Evolutionary conservation across 768 basidiomycete genomes (phyloP).

Genomic region (Podaxis sp.): DNA sequence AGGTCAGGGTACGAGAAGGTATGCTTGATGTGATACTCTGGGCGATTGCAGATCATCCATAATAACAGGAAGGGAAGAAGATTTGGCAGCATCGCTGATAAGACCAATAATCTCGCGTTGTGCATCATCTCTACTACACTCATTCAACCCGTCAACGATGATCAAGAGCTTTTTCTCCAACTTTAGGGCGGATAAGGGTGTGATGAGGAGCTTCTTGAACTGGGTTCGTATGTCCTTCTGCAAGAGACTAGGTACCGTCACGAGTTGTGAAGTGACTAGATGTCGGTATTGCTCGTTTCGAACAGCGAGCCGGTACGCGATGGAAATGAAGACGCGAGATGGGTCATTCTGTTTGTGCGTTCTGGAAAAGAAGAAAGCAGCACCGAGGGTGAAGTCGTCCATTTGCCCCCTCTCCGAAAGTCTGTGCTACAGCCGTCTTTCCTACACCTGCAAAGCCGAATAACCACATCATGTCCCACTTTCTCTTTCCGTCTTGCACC

Average conservation of each 20-base stretch:
- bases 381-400: background rate
- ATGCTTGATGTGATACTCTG: slow-evolving; percentile 10
- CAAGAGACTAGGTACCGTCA: background rate
- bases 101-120: slow-evolving; percentile 10
- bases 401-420: slow-evolving; percentile 6
- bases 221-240: slow-evolving; percentile 2
- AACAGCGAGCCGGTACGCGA: slow-evolving; percentile 11
- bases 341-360: slow-evolving; percentile 4
- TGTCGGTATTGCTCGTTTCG: background rate
- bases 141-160: slow-evolving; percentile 14
- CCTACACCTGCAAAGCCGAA: slow-evolving; percentile 6
- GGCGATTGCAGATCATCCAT: slow-evolving; percentile 15
- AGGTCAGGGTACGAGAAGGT: background rate
- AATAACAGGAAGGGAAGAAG: slow-evolving; percentile 10
- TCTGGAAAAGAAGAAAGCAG: slow-evolving; percentile 12
- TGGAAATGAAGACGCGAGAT: slow-evolving; percentile 7
- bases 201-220: slow-evolving; percentile 4
- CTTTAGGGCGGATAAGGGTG: background rate
- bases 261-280: slow-evolving; percentile 1
- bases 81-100: slow-evolving; percentile 1
- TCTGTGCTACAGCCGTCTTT: slow-evolving; percentile 11
- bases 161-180: background rate
- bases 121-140: slow-evolving; percentile 10
- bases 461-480: background rate
- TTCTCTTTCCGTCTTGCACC: background rate